Conservation (phyloP, 768 basidiomycete genomes). For the Serendipita sp. region DNA sequence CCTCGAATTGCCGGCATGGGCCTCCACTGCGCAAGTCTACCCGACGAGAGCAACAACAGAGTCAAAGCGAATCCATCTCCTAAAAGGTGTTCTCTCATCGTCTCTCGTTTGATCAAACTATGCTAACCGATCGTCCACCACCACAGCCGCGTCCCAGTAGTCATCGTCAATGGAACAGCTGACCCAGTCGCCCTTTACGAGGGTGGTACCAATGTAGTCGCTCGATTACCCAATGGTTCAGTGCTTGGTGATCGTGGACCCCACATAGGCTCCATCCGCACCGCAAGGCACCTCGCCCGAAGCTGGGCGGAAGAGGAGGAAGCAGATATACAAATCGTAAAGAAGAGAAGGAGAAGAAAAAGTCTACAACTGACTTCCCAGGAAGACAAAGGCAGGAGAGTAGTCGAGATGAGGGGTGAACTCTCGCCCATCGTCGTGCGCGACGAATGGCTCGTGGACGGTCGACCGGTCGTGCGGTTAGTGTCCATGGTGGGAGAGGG, state of each 20-base stretch:
- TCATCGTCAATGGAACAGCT: not conserved
- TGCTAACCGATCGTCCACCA: not conserved
- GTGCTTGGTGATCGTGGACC: slow-evolving; percentile 1
- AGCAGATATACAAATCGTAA: no score
- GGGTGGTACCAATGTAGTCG: not conserved
- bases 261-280: not conserved
- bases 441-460: not conserved
- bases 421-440: not conserved
- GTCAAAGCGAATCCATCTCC: not conserved
- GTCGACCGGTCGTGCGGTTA: not conserved
- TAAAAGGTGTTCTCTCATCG: not conserved
- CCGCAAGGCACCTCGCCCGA: not conserved
- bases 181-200: not conserved
- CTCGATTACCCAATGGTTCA: not conserved
- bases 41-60: not conserved
- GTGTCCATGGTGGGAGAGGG: slow-evolving; percentile 1
- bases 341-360: no score
- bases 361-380: no score
- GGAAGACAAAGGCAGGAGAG: not conserved
- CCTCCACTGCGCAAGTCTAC: not conserved
- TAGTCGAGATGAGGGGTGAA: not conserved
- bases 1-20: not conserved
- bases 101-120: not conserved
- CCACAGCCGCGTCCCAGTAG: not conserved
- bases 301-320: not conserved